Evolutionary conservation across 768 basidiomycete genomes (phyloP).

Genomic region (Hypholoma sublateritium): DNA sequence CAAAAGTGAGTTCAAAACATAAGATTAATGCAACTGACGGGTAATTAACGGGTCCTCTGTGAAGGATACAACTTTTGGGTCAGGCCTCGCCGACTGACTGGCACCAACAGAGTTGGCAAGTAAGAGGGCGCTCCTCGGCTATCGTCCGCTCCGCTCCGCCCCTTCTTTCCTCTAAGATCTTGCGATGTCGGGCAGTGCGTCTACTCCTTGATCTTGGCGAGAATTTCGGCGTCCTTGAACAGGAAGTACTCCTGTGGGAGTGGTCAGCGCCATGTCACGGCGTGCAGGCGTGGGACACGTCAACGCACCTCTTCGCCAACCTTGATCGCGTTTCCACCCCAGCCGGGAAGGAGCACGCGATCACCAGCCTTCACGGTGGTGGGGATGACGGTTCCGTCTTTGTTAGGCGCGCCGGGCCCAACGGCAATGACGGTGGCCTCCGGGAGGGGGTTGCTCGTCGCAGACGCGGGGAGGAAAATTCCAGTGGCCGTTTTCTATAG

Average conservation of each 20-base stretch:
- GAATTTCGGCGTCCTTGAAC: constrained; percentile 93
- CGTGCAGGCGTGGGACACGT: not conserved
- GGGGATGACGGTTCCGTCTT: constrained; percentile 76
- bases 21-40: constrained; percentile 21
- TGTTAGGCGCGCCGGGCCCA: constrained; percentile 91
- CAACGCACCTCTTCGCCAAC: constrained; percentile 89
- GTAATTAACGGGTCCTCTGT: constrained; percentile 7
- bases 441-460: constrained; percentile 83
- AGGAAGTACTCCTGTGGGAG: constrained; percentile 84
- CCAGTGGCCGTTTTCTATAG: constrained; percentile 95
- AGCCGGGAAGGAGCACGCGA: constrained; percentile 90
- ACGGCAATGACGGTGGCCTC: constrained; percentile 96
- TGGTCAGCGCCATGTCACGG: not conserved
- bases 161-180: not conserved
- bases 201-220: constrained; percentile 95
- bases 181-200: not conserved
- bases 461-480: constrained; percentile 92
- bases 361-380: constrained; percentile 85
- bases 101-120: not conserved
- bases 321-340: constrained; percentile 96
- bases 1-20: constrained; percentile 19
- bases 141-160: not conserved
- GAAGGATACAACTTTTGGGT: constrained; percentile 7
- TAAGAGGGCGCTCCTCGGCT: not conserved
- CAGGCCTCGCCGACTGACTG: not conserved